These are phyloP conservation scores for Schizophyllum commune DNA, from an alignment of 1,284 basidiomycete genomes.

Conservation along the genomic window DNA sequence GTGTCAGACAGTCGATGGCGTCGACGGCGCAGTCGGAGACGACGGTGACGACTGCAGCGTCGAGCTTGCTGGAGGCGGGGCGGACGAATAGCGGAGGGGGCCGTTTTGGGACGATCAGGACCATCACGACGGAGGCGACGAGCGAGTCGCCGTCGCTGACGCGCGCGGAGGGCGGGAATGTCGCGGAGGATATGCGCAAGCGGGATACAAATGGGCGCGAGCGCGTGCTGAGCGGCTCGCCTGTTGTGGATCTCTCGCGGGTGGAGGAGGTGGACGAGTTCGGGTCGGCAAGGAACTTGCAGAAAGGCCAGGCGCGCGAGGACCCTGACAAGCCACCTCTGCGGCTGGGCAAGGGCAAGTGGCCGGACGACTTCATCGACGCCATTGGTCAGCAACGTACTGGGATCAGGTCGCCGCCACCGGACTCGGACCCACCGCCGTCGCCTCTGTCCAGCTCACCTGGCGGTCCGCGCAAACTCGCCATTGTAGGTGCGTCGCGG, in stretches of 20 bases:
- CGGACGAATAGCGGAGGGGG: constrained; percentile 32
- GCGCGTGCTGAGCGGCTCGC: constrained; percentile 19
- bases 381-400: constrained; percentile 32
- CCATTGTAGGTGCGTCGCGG: constrained; percentile 38
- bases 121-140: constrained; percentile 69
- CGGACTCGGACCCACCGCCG: constrained; percentile 25
- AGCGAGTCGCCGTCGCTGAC: constrained; percentile 58
- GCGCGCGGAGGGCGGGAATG: constrained; percentile 50
- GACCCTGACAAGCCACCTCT: constrained; percentile 29
- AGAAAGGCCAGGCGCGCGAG: constrained; percentile 18
- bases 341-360: constrained; percentile 68
- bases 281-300: constrained; percentile 27
- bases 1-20: constrained; percentile 36
- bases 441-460: constrained; percentile 12
- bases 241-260: constrained; percentile 51
- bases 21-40: constrained; percentile 40
- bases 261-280: constrained; percentile 69
- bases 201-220: constrained; percentile 59
- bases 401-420: constrained; percentile 5
- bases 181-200: constrained; percentile 40
- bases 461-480: constrained; percentile 43
- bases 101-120: constrained; percentile 72
- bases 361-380: constrained; percentile 74
- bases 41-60: constrained; percentile 49
- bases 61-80: constrained; percentile 54